phyloP scores from a whole-genome alignment of 1,284 basidiomycete genomes.

The Sanghuangporus baumii region DNA sequence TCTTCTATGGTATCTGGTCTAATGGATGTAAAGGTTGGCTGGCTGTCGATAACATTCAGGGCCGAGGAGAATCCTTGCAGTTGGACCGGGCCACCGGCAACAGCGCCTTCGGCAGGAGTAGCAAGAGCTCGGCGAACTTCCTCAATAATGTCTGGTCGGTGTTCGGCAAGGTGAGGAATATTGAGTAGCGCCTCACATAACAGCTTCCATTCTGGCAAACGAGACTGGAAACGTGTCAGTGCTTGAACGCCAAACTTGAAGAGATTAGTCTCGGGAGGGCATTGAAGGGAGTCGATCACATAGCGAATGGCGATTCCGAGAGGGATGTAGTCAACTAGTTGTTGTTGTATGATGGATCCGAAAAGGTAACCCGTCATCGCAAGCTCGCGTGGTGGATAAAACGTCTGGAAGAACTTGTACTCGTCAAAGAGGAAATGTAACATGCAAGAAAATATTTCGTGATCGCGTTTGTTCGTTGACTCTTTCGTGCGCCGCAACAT shows the following conservation, averaged over 20 bases:
- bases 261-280: slow-evolving; percentile 85
- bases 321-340: slow-evolving; percentile 92
- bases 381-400: slow-evolving; percentile 90
- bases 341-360: slow-evolving; percentile 91
- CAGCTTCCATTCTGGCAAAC: slow-evolving; percentile 91
- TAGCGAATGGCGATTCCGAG: slow-evolving; percentile 97
- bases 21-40: slow-evolving; percentile 68
- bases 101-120: slow-evolving; percentile 37
- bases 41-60: slow-evolving; percentile 34
- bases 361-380: slow-evolving; percentile 96
- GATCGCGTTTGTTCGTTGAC: slow-evolving; percentile 80
- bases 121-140: slow-evolving; percentile 70
- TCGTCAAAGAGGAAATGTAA: slow-evolving; percentile 99
- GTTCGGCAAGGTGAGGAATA: slow-evolving; percentile 84
- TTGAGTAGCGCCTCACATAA: slow-evolving; percentile 86
- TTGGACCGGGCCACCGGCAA: slow-evolving; percentile 32
- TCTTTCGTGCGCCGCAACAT: slow-evolving; percentile 84
- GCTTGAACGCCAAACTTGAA: slow-evolving; percentile 97
- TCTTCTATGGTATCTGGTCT: slow-evolving; percentile 59
- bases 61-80: slow-evolving; percentile 31
- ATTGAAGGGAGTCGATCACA: slow-evolving; percentile 90
- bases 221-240: slow-evolving; percentile 80
- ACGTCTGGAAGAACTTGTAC: slow-evolving; percentile 98
- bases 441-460: slow-evolving; percentile 98
- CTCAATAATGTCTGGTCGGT: slow-evolving; percentile 80